These are phyloP conservation scores for Glebionis coronaria DNA, from an alignment of 129 eudicot species.

Conservation along the genomic window DNA sequence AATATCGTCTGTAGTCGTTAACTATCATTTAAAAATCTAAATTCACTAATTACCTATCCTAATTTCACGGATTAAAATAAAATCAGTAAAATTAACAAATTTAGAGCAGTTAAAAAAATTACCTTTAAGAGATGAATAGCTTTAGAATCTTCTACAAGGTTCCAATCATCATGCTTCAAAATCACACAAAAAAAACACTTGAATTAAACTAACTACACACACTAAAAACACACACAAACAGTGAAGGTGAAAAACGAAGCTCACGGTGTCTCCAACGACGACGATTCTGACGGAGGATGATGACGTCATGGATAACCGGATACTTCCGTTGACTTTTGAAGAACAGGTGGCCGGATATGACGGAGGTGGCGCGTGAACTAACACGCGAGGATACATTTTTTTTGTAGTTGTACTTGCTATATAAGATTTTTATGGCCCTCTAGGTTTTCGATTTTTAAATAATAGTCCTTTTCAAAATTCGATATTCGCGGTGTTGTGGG, in stretches of 20 bases:
- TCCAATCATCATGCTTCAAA: conserved; percentile 88
- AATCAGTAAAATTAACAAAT: not conserved
- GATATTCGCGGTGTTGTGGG: too few species aligned
- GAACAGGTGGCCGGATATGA: conserved; percentile 1
- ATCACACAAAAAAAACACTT: not conserved
- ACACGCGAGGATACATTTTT: conserved; percentile 42
- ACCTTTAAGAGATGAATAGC: conserved; percentile 78
- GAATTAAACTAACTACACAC: conserved; percentile 7
- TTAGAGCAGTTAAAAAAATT: not conserved
- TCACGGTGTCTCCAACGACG: conserved; percentile 87
- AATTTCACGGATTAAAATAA: too few species aligned
- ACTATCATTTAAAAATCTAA: too few species aligned
- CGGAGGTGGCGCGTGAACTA: conserved; percentile 49
- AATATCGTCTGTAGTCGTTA: too few species aligned
- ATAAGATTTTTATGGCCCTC: not conserved
- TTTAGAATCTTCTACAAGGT: conserved; percentile 65
- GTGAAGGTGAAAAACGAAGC: conserved; percentile 21
- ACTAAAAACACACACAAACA: not conserved
- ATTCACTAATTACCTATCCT: too few species aligned
- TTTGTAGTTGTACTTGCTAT: not conserved
- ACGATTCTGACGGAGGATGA: conserved; percentile 68
- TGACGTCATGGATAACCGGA: conserved; percentile 38
- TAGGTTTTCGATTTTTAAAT: not conserved
- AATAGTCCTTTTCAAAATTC: too few species aligned
- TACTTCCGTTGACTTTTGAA: conserved; percentile 21